Evolutionary conservation across 352 stramenopile species (phyloP), one percentile per base, ranked within the genome.

Genomic region (Globisporangium recalcitrans): DNA sequence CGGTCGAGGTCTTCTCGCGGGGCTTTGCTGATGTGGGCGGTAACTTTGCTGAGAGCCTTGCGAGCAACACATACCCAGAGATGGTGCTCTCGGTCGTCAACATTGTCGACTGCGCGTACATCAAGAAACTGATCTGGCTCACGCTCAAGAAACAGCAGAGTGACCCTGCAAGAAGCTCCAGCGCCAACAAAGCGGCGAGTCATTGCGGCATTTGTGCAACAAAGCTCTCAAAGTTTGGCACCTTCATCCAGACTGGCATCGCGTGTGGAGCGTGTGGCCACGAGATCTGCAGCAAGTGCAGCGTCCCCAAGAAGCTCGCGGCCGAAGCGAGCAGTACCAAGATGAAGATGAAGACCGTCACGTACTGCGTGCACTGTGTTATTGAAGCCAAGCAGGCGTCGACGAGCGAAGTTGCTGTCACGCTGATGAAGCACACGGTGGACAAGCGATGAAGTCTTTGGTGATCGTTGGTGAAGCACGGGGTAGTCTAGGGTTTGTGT

Each of bases 281-380:
- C 26, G 69, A 47, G 77, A 78, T 44, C 5, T 44, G 36, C 36
- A 44, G 21, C 36, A 44, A 44, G 57, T 81, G 75, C 63, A 73
- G 53, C 21, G 70, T 83, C 26, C 48, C 76, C 34, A 83, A 83
- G 64, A 83, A 74, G 32, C n/a, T 78, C 60, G 38, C 58, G 19
- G 60, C 68, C 47, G 67, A 76, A 14, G 36, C 70, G 16, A 16
- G 48, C 22, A 63, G 67, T 29, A 59, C 62, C 31, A 53, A 70
- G 40, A 52, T 47, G 27, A 58, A 58, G 32, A 47, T 32, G 19
- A 82, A 79, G 38, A 64, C 57, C 48, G 48, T 79, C 21, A 64
- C 69, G 8, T 84, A 78, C 63, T 84, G 75, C 21, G 40, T 81
- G 36, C 68, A 63, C 49, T 82, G 74, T 11, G 72, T 82, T 11